These are phyloP conservation scores for Globisporangium splendens DNA, from an alignment of 352 stramenopile species.

Conservation along the genomic window DNA sequence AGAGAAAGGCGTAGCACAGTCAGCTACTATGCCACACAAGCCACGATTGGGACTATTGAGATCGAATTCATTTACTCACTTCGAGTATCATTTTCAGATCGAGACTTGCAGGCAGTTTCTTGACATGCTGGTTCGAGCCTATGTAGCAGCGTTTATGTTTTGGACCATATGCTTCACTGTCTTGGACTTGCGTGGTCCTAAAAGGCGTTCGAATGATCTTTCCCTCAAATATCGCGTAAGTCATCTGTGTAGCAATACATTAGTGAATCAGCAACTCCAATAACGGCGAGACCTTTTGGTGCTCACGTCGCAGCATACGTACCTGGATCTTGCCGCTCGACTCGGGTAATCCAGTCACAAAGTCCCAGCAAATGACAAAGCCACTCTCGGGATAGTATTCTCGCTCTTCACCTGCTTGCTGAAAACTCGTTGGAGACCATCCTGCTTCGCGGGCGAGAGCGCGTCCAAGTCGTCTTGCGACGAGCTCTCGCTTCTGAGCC, in stretches of 20 bases:
- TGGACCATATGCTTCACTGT: constrained; percentile 22
- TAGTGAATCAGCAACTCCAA: background rate
- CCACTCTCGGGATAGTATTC: constrained; percentile 33
- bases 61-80: constrained; percentile 12
- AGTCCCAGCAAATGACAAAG: constrained; percentile 51
- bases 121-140: constrained; percentile 24
- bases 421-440: background rate
- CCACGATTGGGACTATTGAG: background rate
- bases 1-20: background rate
- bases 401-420: constrained; percentile 5
- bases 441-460: constrained; percentile 23
- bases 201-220: constrained; percentile 35
- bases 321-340: constrained; percentile 32
- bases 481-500: constrained; percentile 48
- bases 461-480: constrained; percentile 37
- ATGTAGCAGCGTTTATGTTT: constrained; percentile 30
- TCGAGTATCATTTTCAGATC: constrained; percentile 38
- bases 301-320: background rate
- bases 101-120: constrained; percentile 22
- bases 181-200: constrained; percentile 30
- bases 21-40: background rate
- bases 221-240: constrained; percentile 44
- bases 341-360: constrained; percentile 22
- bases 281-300: no score
- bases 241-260: constrained; percentile 24